A percentile compares a stretch with the other conserved stretches of the same genome.
Conservation (phyloP, 352 stramenopile species). For the Phytophthora syringae region DNA sequence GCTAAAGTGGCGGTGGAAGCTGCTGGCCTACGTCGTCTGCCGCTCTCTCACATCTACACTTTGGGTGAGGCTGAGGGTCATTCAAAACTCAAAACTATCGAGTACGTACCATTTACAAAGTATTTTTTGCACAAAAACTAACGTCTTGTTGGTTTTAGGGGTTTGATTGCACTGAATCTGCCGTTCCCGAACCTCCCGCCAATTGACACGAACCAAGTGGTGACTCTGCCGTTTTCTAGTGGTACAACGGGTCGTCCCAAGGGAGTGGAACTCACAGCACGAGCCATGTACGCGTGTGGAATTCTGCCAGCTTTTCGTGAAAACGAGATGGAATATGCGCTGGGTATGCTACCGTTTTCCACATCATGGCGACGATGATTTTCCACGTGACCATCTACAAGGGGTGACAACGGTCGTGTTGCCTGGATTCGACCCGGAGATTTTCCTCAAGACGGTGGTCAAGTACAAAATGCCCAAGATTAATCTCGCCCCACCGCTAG, state of each 20-base stretch:
- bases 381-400: conserved; percentile 86
- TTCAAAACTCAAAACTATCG: conserved; percentile 28
- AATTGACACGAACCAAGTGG: conserved; percentile 35
- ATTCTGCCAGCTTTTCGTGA: conserved; percentile 63
- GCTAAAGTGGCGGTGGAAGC: conserved; percentile 40
- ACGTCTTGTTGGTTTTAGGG: conserved; percentile 35
- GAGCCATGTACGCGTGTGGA: conserved; percentile 84
- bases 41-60: conserved; percentile 30
- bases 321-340: conserved; percentile 31
- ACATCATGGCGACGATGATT: conserved; percentile 93
- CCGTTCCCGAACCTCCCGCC: conserved; percentile 35
- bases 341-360: conserved; percentile 94
- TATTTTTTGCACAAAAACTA: background rate
- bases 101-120: conserved; percentile 4
- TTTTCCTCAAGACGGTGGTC: conserved; percentile 82
- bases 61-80: conserved; percentile 25
- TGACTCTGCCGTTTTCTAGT: conserved; percentile 90
- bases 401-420: conserved; percentile 87
- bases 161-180: conserved; percentile 29
- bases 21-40: conserved; percentile 25
- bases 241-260: conserved; percentile 92
- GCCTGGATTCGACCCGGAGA: conserved; percentile 90
- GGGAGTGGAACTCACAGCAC: conserved; percentile 90
- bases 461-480: conserved; percentile 53
- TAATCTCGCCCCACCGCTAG: conserved; percentile 84